Evolutionary conservation across 2,329 filamentous ascomycete genomes (phyloP), one percentile per base, ranked within the genome.

Genomic region (Corniculantispora saksenae): DNA sequence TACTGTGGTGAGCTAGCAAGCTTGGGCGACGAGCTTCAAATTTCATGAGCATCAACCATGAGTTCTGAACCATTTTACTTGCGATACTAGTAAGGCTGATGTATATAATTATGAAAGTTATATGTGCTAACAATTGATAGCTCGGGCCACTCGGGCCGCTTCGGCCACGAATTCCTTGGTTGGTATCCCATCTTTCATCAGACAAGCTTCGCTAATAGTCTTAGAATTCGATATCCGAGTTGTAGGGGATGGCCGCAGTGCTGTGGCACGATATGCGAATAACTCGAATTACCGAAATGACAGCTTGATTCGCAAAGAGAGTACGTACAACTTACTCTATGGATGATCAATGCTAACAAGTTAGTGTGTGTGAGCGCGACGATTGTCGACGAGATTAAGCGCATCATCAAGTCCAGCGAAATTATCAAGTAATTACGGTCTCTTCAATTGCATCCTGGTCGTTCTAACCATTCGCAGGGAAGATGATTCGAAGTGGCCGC

Each of bases 211-310:
- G 45, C 59, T 68, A 58, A 67, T 35, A 3, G 19, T 15, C 3
- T 32, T 71, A 98, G 94, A 99, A 79, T 99, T 99, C 78, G 95
- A 99, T 77, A 95, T 99, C 74, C 88, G 94, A 64, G 92, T 93
- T 27, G 87, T 98, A 54, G 93, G 93, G 63, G 95, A 99, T 77
- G 95, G 95, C 60, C 89, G 92, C 67, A 97, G 94, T 76, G 95
- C 95, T 9, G 92, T 95, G 61, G 93, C 94, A 38, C 90, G 95
- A 79, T 99, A 99, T 81, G 95, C 95, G 69, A 99, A 99, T 84
- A 99, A 99, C 80, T 98, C 94, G 65, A 99, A 99, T 81, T 99
- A 99, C 81, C 90, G 95, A 74, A 99, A 99, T 80, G 95, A 99
- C 77, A 97, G 94, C 68, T 83, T 99, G 71, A 99, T 99, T 75